Percentiles rank a stretch among this genome's conserved stretches.
Conservation (phyloP, 345 rosid genomes). For the Sisymbrium irio region DNA sequence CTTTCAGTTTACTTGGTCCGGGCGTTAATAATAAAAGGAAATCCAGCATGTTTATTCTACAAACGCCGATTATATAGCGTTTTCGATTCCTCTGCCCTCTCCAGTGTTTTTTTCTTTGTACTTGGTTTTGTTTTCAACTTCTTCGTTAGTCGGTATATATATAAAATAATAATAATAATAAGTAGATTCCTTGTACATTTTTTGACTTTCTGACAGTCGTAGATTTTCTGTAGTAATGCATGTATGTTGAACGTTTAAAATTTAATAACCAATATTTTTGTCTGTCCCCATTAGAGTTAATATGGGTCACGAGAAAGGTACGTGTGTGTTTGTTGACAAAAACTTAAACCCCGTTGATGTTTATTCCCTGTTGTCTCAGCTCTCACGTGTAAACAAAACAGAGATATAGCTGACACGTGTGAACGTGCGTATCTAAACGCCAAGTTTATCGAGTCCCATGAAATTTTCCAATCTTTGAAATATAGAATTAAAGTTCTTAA, state of each 20-base stretch:
- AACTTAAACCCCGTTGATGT: not conserved
- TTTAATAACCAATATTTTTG: not conserved
- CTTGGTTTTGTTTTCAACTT: not conserved
- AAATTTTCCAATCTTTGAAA: constrained; percentile 4
- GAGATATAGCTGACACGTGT: constrained; percentile 28
- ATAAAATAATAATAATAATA: no score
- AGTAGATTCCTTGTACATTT: not conserved
- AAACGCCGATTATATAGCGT: not conserved
- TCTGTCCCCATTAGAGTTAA: not conserved
- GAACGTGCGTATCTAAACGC: not conserved
- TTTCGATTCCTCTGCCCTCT: not conserved
- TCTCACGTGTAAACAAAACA: constrained; percentile 22
- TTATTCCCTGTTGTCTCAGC: constrained; percentile 1
- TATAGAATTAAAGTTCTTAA: constrained; percentile 30
- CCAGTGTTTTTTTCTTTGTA: no score
- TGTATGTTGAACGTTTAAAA: not conserved
- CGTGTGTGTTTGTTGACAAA: constrained; percentile 13
- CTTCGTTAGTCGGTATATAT: not conserved
- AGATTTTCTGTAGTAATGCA: not conserved
- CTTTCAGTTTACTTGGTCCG: not conserved
- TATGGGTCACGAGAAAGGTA: constrained; percentile 21
- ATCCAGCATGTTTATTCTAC: not conserved
- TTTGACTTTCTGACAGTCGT: not conserved
- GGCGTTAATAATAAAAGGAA: constrained; percentile 15
- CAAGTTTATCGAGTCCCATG: constrained; percentile 9